These are phyloP conservation scores for Beauveria pseudobassiana DNA, from an alignment of 2,329 filamentous ascomycete genomes.

Conservation along the genomic window DNA sequence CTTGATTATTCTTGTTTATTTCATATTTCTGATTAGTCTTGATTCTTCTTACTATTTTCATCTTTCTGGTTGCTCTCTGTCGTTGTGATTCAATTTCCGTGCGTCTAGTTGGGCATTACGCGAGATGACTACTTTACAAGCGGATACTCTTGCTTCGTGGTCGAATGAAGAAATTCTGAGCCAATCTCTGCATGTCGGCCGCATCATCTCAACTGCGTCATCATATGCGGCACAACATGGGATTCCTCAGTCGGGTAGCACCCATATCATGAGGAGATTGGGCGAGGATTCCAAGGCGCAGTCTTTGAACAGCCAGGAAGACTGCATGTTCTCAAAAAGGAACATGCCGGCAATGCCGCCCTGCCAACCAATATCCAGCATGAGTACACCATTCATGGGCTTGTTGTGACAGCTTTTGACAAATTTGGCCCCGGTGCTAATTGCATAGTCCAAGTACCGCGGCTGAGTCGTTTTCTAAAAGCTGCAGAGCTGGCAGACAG, in stretches of 20 bases:
- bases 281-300: slow-evolving; percentile 14
- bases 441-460: slow-evolving; percentile 7
- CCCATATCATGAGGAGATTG: slow-evolving; percentile 19
- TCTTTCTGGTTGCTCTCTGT: too few species aligned
- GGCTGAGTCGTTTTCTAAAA: not conserved
- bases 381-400: slow-evolving; percentile 10
- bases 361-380: slow-evolving; percentile 7
- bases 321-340: slow-evolving; percentile 13
- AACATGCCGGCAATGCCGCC: slow-evolving; percentile 14
- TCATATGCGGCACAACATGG: not conserved
- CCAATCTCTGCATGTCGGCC: not conserved
- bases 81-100: too few species aligned
- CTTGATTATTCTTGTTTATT: accelerated
- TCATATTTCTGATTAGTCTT: accelerated
- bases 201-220: not conserved
- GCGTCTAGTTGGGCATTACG: not conserved
- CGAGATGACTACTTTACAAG: not conserved
- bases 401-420: slow-evolving; percentile 8
- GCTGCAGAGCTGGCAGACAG: not conserved
- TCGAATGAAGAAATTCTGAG: not conserved
- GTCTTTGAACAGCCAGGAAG: slow-evolving; percentile 15
- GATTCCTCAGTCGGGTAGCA: too few species aligned
- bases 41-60: too few species aligned
- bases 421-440: not conserved
- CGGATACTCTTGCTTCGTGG: not conserved